Evolutionary conservation across 2,329 filamentous ascomycete genomes (phyloP).

Genomic region (Alternaria metachromatica): DNA sequence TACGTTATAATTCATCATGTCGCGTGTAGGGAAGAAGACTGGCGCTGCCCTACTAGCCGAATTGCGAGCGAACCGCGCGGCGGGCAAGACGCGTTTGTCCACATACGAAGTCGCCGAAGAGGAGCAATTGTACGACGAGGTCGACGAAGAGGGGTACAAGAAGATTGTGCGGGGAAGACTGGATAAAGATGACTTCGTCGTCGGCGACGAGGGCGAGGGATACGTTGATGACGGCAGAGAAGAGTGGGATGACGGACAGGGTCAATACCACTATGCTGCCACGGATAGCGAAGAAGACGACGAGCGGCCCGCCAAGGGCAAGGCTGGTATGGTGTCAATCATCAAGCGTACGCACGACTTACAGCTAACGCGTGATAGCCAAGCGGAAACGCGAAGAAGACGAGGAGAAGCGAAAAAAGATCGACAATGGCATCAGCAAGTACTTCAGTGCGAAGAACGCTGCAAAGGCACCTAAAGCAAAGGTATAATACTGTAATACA

Average conservation of each 20-base stretch:
- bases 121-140: conserved; percentile 88
- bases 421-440: conserved; percentile 89
- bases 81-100: conserved; percentile 90
- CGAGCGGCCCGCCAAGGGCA: conserved; percentile 64
- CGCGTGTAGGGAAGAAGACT: conserved; percentile 39
- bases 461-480: conserved; percentile 73
- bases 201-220: conserved; percentile 96
- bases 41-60: conserved; percentile 63
- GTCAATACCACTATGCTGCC: conserved; percentile 68
- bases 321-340: conserved; percentile 57
- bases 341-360: conserved; percentile 3
- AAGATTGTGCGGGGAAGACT: conserved; percentile 88
- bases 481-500: conserved; percentile 62
- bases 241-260: conserved; percentile 71
- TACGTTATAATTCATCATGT: conserved; percentile 38
- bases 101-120: conserved; percentile 87
- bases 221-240: conserved; percentile 97
- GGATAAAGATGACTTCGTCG: conserved; percentile 95
- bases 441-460: conserved; percentile 84
- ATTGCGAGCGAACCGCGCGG: conserved; percentile 80
- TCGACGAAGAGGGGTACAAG: conserved; percentile 97
- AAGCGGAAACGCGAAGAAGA: conserved; percentile 91
- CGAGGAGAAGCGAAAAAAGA: conserved; percentile 81
- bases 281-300: conserved; percentile 76
- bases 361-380: conserved; percentile 56